Evolutionary conservation across 108 stramenopile genomes (phyloP).

Genomic region (Fragilaria crotonensis): DNA sequence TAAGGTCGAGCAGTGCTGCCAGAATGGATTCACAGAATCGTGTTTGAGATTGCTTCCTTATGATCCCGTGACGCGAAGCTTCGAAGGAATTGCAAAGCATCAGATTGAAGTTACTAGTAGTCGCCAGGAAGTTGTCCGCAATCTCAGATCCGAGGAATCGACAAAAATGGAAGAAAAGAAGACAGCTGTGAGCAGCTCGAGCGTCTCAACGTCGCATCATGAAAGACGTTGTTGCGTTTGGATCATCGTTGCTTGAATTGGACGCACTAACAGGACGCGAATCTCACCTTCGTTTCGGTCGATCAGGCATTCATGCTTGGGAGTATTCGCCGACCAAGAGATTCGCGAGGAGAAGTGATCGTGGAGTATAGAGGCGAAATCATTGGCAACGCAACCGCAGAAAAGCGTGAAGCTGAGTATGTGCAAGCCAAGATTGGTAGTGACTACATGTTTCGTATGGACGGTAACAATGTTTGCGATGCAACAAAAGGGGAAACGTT

Average conservation of each 20-base stretch:
- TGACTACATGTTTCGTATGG: constrained; percentile 96
- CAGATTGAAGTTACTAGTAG: too few species aligned
- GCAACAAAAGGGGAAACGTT: constrained; percentile 82
- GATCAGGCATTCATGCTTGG: constrained; percentile 75
- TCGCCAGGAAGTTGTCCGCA: too few species aligned
- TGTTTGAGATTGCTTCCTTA: too few species aligned
- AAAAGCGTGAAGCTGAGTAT: constrained; percentile 84
- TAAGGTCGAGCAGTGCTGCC: too few species aligned
- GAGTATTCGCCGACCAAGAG: constrained; percentile 65
- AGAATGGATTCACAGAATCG: too few species aligned
- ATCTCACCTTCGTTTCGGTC: constrained; percentile 56
- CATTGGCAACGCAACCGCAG: constrained; percentile 83
- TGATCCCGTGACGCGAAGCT: too few species aligned
- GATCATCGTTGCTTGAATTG: constrained; percentile 19
- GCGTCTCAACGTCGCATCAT: constrained; percentile 66
- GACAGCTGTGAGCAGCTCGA: constrained; percentile 47
- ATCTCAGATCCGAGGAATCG: constrained; percentile 8
- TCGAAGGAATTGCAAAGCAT: too few species aligned
- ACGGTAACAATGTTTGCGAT: constrained; percentile 69
- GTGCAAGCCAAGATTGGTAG: constrained; percentile 74
- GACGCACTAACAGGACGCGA: constrained; percentile 64
- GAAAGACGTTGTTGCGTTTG: constrained; percentile 44
- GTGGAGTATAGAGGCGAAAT: constrained; percentile 93
- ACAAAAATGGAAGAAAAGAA: constrained; percentile 31
- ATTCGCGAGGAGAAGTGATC: constrained; percentile 72